phyloP scores from a whole-genome alignment of 2,329 filamentous ascomycete species.

The Tolypocladium tropicale region DNA sequence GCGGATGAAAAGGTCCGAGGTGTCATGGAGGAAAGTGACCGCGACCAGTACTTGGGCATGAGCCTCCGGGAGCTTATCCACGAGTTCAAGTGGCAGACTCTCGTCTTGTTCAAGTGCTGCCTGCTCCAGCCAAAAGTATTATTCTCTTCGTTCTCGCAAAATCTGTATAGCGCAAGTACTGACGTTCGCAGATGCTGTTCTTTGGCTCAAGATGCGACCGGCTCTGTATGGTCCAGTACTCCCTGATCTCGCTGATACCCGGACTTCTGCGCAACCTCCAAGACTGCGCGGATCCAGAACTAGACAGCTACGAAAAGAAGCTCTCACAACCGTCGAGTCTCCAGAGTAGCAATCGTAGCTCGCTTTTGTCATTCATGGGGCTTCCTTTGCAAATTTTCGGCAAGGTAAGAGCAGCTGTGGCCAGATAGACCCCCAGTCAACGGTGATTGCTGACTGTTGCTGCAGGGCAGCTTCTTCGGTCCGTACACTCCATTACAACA shows the following conservation, averaged over 20 bases:
- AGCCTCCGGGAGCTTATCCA: slow-evolving; percentile 85
- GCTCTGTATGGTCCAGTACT: slow-evolving; percentile 97
- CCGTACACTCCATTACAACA: slow-evolving; percentile 96
- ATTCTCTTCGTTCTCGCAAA: no score
- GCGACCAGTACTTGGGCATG: slow-evolving; percentile 80
- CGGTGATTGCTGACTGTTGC: slow-evolving; percentile 6
- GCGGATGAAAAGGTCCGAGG: slow-evolving; percentile 53
- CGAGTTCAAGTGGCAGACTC: slow-evolving; percentile 88
- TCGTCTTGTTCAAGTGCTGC: slow-evolving; percentile 89
- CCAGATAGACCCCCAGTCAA: neutral
- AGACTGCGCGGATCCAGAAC: slow-evolving; percentile 88
- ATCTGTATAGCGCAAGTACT: no score
- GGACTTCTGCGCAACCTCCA: slow-evolving; percentile 84
- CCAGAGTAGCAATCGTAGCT: slow-evolving; percentile 83
- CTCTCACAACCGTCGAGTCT: slow-evolving; percentile 72
- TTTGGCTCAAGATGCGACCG: slow-evolving; percentile 94
- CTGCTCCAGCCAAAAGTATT: slow-evolving; percentile 85
- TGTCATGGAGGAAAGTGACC: slow-evolving; percentile 54
- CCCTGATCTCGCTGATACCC: slow-evolving; percentile 87
- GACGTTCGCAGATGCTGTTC: slow-evolving; percentile 71
- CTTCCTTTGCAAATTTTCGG: slow-evolving; percentile 91
- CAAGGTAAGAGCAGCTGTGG: slow-evolving; percentile 44
- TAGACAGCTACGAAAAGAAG: slow-evolving; percentile 71
- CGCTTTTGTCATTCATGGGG: slow-evolving; percentile 87
- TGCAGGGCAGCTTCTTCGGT: slow-evolving; percentile 80